phyloP scores from a whole-genome alignment of 2,329 filamentous ascomycete species.

The Neodidymelliopsis sp. region DNA sequence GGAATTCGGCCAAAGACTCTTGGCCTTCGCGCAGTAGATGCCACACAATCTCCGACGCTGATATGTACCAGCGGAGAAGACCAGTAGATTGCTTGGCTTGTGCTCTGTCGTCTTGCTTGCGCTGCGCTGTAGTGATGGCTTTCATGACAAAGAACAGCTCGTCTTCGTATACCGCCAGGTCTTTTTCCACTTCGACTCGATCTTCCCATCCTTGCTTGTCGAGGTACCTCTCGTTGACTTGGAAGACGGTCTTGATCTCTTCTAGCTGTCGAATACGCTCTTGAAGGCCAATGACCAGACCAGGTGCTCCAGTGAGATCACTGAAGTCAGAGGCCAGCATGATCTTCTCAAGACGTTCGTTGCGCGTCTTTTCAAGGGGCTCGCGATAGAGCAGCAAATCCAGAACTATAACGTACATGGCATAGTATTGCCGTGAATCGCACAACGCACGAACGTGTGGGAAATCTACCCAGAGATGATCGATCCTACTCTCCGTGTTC shows the following conservation, averaged over 20 bases:
- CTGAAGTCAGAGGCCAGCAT: constrained; percentile 99
- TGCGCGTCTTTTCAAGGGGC: constrained; percentile 95
- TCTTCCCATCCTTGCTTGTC: constrained; percentile 93
- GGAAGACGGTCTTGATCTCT: constrained; percentile 96
- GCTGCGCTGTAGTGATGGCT: constrained; percentile 94
- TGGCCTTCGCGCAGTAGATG: constrained; percentile 88
- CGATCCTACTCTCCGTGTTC: constrained; percentile 79
- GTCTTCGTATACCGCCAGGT: constrained; percentile 88
- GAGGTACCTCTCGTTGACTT: constrained; percentile 85
- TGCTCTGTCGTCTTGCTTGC: constrained; percentile 74
- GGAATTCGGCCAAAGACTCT: constrained; percentile 89
- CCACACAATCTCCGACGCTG: constrained; percentile 96
- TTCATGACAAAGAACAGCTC: constrained; percentile 99
- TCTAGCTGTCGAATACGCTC: constrained; percentile 92
- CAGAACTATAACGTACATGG: constrained; percentile 96
- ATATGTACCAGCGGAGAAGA: constrained; percentile 88
- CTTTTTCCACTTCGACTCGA: constrained; percentile 84
- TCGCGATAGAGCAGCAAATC: constrained; percentile 97
- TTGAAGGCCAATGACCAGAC: constrained; percentile 90
- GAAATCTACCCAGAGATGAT: constrained; percentile 97
- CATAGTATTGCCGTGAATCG: constrained; percentile 96
- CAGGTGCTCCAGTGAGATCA: constrained; percentile 89
- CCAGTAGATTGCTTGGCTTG: constrained; percentile 74
- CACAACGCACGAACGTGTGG: constrained; percentile 93
- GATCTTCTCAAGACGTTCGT: constrained; percentile 94